Percentiles rank a stretch among this genome's conserved stretches.
These are phyloP conservation scores for Pseudocercospora crystallina DNA, from an alignment of 2,329 filamentous ascomycete genomes.

Conservation along the genomic window DNA sequence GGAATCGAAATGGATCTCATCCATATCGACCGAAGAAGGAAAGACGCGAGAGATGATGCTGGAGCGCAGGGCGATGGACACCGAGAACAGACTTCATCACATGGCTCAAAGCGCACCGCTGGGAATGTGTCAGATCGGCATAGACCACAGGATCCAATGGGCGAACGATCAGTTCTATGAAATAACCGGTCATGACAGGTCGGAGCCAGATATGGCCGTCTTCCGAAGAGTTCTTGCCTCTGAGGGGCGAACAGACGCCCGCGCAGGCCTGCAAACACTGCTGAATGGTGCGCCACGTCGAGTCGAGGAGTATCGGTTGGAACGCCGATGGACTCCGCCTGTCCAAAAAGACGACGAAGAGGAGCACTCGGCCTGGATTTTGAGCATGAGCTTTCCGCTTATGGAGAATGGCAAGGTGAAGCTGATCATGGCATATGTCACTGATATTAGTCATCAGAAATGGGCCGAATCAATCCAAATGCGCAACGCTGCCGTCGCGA, in stretches of 20 bases:
- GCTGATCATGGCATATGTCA: slow-evolving; percentile 24
- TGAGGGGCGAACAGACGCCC: slow-evolving; percentile 1
- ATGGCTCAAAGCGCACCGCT: slow-evolving; percentile 42
- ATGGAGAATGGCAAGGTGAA: slow-evolving; percentile 23
- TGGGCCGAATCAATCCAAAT: slow-evolving; percentile 29
- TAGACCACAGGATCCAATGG: slow-evolving; percentile 38
- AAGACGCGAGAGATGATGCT: slow-evolving; percentile 12
- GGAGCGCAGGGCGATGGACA: slow-evolving; percentile 20
- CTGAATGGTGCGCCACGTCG: slow-evolving; percentile 6
- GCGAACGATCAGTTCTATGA: slow-evolving; percentile 38
- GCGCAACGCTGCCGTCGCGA: slow-evolving; percentile 19
- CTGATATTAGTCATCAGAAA: slow-evolving; percentile 33
- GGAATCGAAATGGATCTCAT: slow-evolving; percentile 20
- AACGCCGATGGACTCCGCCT: slow-evolving; percentile 18
- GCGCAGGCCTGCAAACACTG: slow-evolving; percentile 3
- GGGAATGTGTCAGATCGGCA: slow-evolving; percentile 37
- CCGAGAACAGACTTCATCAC: slow-evolving; percentile 39
- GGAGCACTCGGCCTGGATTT: slow-evolving; percentile 17
- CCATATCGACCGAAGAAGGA: slow-evolving; percentile 11
- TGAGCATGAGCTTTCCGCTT: slow-evolving; percentile 19
- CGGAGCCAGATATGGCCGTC: slow-evolving; percentile 9
- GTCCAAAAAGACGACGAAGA: slow-evolving; percentile 6
- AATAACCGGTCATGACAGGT: slow-evolving; percentile 21
- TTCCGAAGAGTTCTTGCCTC: not conserved
- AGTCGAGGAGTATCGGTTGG: slow-evolving; percentile 19